Percentiles rank a stretch among this genome's conserved stretches.
Conservation (phyloP, 441 rosid species). For the Viola pubescens region DNA sequence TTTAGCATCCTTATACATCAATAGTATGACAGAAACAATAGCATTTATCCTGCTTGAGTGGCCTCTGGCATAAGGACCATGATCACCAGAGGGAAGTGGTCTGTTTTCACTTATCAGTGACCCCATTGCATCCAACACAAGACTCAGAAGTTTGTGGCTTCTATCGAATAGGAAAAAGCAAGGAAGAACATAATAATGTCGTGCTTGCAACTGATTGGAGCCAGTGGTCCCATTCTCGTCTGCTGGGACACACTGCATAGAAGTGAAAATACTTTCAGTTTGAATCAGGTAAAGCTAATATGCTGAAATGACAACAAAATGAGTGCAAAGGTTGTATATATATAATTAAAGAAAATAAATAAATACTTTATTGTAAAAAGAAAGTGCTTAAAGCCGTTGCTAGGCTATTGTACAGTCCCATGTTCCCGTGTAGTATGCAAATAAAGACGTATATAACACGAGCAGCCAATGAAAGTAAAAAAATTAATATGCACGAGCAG, state of each 20-base stretch:
- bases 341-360: neutral
- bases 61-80: constrained; percentile 18
- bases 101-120: constrained; percentile 32
- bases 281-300: neutral
- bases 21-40: constrained; percentile 41
- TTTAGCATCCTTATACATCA: constrained; percentile 48
- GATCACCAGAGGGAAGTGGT: constrained; percentile 21
- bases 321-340: neutral
- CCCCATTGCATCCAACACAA: constrained; percentile 38
- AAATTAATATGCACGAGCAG: neutral
- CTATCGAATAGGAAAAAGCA: constrained; percentile 62
- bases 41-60: constrained; percentile 32
- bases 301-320: neutral
- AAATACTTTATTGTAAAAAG: neutral
- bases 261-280: constrained; percentile 10
- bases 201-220: constrained; percentile 19
- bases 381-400: neutral
- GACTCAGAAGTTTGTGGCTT: constrained; percentile 40
- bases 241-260: constrained; percentile 49
- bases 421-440: neutral
- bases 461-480: neutral
- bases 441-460: neutral
- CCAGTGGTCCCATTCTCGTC: constrained; percentile 26
- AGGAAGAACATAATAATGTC: constrained; percentile 47
- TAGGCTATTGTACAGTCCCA: neutral